These are phyloP conservation scores for Chlamydomonas reinhardtii DNA, from an alignment of 163 green algal species.

Conservation along the genomic window DNA sequence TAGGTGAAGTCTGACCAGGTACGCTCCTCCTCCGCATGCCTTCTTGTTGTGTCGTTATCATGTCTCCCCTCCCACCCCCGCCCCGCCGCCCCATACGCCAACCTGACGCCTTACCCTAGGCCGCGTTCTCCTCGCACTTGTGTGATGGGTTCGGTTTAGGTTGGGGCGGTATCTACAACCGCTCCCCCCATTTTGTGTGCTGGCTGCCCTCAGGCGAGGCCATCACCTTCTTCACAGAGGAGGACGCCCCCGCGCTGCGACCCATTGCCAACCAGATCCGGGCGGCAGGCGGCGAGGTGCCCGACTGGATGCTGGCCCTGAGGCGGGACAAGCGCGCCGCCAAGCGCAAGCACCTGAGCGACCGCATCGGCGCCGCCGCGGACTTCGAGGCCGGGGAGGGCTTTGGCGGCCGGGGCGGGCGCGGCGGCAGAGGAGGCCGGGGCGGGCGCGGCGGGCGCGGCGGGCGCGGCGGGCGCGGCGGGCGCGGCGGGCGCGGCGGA, in stretches of 20 bases:
- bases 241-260: conserved; percentile 82
- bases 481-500: not conserved
- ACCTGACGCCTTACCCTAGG: no score
- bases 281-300: conserved; percentile 79
- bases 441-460: not conserved
- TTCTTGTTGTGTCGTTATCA: no score
- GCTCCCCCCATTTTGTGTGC: no score
- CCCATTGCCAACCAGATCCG: conserved; percentile 91
- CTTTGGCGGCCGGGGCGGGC: not conserved
- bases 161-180: no score
- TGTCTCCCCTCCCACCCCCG: no score
- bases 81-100: no score
- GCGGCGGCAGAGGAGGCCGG: not conserved
- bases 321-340: conserved; percentile 56
- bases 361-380: conserved; percentile 30
- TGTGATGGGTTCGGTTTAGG: no score
- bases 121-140: no score
- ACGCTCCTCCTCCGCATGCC: no score
- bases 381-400: conserved; percentile 29
- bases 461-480: not conserved
- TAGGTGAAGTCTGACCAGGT: no score
- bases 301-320: conserved; percentile 87
- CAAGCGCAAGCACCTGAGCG: conserved; percentile 30
- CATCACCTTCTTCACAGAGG: conserved; percentile 96
- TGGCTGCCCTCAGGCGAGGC: conserved; percentile 72